Evolutionary conservation across 305 asterid species (phyloP), one percentile per base, ranked within the genome.

Genomic region (Rubia peregrina): DNA sequence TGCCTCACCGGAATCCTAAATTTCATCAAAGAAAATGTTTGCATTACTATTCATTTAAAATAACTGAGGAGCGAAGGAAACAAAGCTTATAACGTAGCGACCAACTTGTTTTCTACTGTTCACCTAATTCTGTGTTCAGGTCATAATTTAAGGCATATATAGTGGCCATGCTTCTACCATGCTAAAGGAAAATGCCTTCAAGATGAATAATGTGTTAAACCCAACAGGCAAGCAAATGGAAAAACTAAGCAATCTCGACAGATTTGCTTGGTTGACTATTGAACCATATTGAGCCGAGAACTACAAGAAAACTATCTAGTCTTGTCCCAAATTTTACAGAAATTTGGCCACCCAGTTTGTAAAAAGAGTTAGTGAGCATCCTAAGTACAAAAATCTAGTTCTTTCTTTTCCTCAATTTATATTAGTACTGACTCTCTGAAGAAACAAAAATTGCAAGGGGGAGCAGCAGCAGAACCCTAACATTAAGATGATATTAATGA

Each of bases 1-100:
- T 30, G 24, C 74, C 76, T 66, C 84, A 40, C 44, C 11, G 13
- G 78, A 72, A 5, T 77, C 81, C 98, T 94, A 79, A 73, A 57
- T 70, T 61, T 65, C 41, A 44, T 46, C 49, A 55, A 56, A 19
- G 57, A 48, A 41, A 65, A n/a, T 26, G 21, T 12, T 7, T 11
- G 36, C 59, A 44, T 60, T 51, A 65, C 12, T 51, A 61, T 40
- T 30, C 17, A 26, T 42, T 33, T 17, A 46, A 5, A 16, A 11
- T 9, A 69, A 17, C 46, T 41, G 4, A 8, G 24, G 64, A 53
- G 14, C 48, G 30, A 21, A 36, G 30, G 7, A 38, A 56, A 11
- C 26, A 21, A 9, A 21, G 4, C 1, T 9, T 24, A 17, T 13
- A 2, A 55, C 13, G 33, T 6, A 19, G 3, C 61, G 5, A 12